Conservation (phyloP, 257 asterid genomes). For the Ajuga chamaepitys region DNA sequence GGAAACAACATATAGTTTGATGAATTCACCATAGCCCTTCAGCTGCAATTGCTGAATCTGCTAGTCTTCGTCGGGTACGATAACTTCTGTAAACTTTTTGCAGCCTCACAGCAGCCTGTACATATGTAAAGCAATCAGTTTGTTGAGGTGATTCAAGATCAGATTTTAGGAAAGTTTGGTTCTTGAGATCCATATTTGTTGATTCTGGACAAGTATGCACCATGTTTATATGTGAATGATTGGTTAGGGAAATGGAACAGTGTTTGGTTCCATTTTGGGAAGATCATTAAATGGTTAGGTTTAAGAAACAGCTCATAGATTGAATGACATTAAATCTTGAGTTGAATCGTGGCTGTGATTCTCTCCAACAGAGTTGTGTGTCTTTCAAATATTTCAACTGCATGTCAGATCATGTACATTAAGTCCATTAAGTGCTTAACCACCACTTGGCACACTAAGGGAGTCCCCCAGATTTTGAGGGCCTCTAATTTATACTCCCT, state of each 20-base stretch:
- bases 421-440: conserved; percentile 13
- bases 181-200: conserved; percentile 16
- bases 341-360: background rate
- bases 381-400: background rate
- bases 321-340: conserved; percentile 8
- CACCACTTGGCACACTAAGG: too few species aligned
- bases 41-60: conserved; percentile 74
- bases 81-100: conserved; percentile 82
- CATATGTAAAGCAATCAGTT: background rate
- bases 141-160: background rate
- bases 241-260: background rate
- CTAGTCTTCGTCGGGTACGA: conserved; percentile 73
- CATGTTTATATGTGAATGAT: background rate
- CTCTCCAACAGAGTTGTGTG: conserved; percentile 4
- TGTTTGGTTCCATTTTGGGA: conserved; percentile 5
- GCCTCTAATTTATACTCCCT: too few species aligned
- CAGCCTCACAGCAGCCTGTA: conserved; percentile 57
- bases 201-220: background rate
- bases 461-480: too few species aligned
- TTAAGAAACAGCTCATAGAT: conserved; percentile 16
- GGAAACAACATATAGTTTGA: background rate
- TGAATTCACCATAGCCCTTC: conserved; percentile 63
- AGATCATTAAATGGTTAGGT: conserved; percentile 11
- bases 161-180: conserved; percentile 9
- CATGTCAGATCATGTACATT: conserved; percentile 6